These are phyloP conservation scores for Fomes fomentarius DNA, from an alignment of 1,284 basidiomycete genomes.

Conservation along the genomic window DNA sequence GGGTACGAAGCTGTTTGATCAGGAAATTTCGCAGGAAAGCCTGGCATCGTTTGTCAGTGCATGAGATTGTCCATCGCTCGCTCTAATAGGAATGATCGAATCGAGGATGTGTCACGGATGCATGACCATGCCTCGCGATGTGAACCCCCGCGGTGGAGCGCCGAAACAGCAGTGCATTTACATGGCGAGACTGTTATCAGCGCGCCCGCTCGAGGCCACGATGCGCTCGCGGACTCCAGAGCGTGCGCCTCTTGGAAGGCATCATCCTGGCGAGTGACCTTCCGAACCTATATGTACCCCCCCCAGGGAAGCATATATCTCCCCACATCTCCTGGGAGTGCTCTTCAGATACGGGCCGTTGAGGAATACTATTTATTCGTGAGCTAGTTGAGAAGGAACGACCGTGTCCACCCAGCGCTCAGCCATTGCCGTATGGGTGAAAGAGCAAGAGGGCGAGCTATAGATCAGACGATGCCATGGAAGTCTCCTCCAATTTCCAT, in stretches of 20 bases:
- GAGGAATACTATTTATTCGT: background rate
- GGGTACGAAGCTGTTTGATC: slow-evolving; percentile 61
- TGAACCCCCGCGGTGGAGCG: slow-evolving; percentile 18
- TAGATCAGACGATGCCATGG: slow-evolving; percentile 20
- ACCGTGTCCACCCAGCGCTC: slow-evolving; percentile 4
- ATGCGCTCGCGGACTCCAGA: slow-evolving; percentile 19
- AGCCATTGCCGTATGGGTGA: slow-evolving; percentile 6
- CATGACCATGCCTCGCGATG: slow-evolving; percentile 18
- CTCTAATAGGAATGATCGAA: slow-evolving; percentile 10
- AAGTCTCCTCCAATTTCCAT: slow-evolving; percentile 17
- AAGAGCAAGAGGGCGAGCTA: background rate
- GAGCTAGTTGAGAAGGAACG: background rate
- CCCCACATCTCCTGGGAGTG: no score
- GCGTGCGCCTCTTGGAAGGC: slow-evolving; percentile 2
- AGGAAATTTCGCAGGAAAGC: slow-evolving; percentile 17
- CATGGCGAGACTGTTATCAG: slow-evolving; percentile 14
- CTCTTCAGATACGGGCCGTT: background rate
- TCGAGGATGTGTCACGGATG: slow-evolving; percentile 11
- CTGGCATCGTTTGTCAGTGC: slow-evolving; percentile 23
- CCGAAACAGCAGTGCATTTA: slow-evolving; percentile 4
- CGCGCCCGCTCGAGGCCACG: slow-evolving; percentile 17
- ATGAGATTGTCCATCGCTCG: slow-evolving; percentile 1
- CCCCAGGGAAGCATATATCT: no score
- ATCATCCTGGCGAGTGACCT: background rate
- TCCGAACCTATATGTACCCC: background rate